Base-by-base conservation (phyloP, 2,329 filamentous ascomycete species). In the Fonsecaea monophora region DNA sequence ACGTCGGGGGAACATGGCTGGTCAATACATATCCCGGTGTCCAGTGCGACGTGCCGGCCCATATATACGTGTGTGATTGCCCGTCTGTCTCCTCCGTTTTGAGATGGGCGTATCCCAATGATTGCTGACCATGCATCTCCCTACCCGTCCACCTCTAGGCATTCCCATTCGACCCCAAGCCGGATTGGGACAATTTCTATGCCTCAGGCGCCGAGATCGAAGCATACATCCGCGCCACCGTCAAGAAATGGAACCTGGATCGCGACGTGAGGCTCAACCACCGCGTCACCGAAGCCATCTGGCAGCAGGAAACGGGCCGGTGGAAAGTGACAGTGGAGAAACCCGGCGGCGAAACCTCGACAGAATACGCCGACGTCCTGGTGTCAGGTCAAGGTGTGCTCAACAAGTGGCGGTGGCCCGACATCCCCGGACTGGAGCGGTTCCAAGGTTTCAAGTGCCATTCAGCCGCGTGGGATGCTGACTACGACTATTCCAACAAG, bases 1-100 rank as follows among this genome's bases (percentile, higher is more conserved):
- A 77, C 18, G 67, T 82, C 21, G 81, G 79, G 7, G 80, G 80
- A 5, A 82, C 80, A 0, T 78, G 76, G 77, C 69, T 79, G 4
- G 79, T 79, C 50, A 82, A 82, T 54, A 71, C 71, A 2, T 81
- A 80, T 64, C 79, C 79, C 0, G 81, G 80, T 4, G 78, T 69
- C 12, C 60, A 64, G 50, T 92, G 89, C 70, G 89, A 91, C 74
- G 86, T 92, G 15, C 88, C 89, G 0, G 85, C 88, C 0, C 87
- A 90, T 74, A 87, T 89, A 21, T 92, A 92, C 72, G 89, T 69
- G 62, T n/a, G 64, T 30, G 30, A 30, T 30, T 30, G 30, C 30
- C 21, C 21, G 21, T 21, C 21, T 21, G 21, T 21, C 21, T 21
- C 21, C 21, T 1, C 1, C 21, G 21, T 21, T 21, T 21, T 21